These are phyloP conservation scores for Colletotrichum salicis DNA, from an alignment of 2,329 filamentous ascomycete genomes.

Conservation along the genomic window DNA sequence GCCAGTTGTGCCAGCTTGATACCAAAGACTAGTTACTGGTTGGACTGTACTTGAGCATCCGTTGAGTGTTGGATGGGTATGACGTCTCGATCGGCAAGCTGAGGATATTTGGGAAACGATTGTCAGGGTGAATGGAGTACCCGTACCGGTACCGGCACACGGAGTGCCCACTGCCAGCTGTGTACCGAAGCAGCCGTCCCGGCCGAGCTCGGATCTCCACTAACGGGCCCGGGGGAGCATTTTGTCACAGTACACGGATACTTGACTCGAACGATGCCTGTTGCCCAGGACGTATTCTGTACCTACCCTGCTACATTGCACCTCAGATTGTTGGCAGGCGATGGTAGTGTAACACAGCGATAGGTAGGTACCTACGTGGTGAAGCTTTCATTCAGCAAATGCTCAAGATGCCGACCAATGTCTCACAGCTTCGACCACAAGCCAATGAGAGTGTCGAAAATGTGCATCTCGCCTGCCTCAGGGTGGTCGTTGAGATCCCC, in stretches of 20 bases:
- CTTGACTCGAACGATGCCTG: neutral
- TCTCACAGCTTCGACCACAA: neutral
- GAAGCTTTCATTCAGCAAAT: neutral
- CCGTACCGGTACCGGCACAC: neutral
- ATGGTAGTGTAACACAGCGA: too few species aligned
- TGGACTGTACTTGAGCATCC: neutral
- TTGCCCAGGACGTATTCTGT: neutral
- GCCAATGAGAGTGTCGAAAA: neutral
- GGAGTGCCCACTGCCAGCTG: neutral
- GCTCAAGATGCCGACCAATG: neutral
- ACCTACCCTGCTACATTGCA: too few species aligned
- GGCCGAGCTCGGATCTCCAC: slow-evolving; percentile 15
- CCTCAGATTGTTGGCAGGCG: neutral
- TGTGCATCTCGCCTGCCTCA: neutral
- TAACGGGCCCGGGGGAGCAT: neutral
- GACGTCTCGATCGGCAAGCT: slow-evolving; percentile 1
- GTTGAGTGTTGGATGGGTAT: neutral
- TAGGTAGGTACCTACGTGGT: neutral
- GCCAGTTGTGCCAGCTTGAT: too few species aligned
- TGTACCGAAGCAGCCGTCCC: neutral
- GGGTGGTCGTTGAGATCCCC: neutral
- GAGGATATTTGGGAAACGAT: neutral
- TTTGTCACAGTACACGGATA: neutral
- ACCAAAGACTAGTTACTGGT: too few species aligned
- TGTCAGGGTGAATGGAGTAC: neutral